Evolutionary conservation across 2,329 filamentous ascomycete species (phyloP).

Genomic region (Stachybotrys echinatus): DNA sequence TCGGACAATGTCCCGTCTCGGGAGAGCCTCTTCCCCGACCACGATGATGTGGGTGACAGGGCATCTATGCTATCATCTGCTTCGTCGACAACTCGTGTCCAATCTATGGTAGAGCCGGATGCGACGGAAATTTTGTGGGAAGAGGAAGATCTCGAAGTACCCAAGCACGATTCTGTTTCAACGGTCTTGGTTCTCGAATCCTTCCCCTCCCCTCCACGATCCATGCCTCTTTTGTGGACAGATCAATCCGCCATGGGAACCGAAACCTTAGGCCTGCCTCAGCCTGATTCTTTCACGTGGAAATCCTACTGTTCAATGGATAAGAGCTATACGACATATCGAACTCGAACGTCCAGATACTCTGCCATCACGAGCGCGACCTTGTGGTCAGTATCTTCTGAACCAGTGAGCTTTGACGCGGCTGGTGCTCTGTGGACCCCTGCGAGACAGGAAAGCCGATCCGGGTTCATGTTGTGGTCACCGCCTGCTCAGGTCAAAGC

Average conservation of each 20-base stretch:
- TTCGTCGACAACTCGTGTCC: not conserved
- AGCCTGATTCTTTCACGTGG: slow-evolving; percentile 14
- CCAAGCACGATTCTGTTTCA: slow-evolving; percentile 1
- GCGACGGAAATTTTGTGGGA: not conserved
- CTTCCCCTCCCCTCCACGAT: not conserved
- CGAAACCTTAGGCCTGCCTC: slow-evolving; percentile 20
- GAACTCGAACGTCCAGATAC: too few species aligned
- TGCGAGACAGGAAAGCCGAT: too few species aligned
- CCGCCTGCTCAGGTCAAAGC: too few species aligned
- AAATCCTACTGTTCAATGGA: not conserved
- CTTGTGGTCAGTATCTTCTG: not conserved
- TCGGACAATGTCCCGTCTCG: slow-evolving; percentile 46
- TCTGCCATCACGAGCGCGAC: not conserved
- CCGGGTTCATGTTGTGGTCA: too few species aligned
- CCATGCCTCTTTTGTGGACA: slow-evolving; percentile 16
- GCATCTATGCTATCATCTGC: not conserved
- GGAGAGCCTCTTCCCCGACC: slow-evolving; percentile 41
- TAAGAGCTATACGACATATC: too few species aligned
- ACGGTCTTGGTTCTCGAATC: slow-evolving; percentile 2
- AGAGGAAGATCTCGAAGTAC: not conserved
- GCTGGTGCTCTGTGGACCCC: too few species aligned
- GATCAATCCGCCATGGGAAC: slow-evolving; percentile 7
- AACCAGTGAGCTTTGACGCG: too few species aligned
- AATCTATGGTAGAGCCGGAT: not conserved
- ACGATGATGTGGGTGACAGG: not conserved